phyloP scores from a whole-genome alignment of 1,284 basidiomycete species.

The Peniophora sp. region DNA sequence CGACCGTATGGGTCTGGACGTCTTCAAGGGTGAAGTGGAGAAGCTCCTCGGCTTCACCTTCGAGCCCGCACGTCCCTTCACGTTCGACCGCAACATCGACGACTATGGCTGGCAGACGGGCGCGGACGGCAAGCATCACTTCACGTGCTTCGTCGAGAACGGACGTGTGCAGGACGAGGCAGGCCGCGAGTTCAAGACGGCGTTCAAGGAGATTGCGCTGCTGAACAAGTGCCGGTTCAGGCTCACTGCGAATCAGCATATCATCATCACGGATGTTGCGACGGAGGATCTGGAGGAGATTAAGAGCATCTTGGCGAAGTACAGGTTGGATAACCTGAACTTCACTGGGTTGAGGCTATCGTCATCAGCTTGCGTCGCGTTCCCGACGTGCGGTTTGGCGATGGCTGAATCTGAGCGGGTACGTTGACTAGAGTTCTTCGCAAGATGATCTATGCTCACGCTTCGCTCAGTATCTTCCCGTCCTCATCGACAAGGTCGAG shows the following conservation, averaged over 20 bases:
- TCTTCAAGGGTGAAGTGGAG: constrained; percentile 89
- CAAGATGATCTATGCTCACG: constrained; percentile 6
- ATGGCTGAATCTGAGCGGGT: constrained; percentile 93
- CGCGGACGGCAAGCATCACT: constrained; percentile 86
- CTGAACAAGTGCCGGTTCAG: constrained; percentile 92
- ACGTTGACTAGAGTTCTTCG: constrained; percentile 14
- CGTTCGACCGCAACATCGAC: constrained; percentile 89
- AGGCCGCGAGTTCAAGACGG: constrained; percentile 87
- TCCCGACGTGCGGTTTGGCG: constrained; percentile 93
- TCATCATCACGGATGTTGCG: constrained; percentile 82
- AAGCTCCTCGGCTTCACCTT: constrained; percentile 80
- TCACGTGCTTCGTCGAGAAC: constrained; percentile 95
- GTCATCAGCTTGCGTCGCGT: constrained; percentile 92
- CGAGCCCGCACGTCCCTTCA: constrained; percentile 65
- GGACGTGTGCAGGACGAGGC: constrained; percentile 94
- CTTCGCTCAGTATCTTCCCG: constrained; percentile 71
- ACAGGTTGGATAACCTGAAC: constrained; percentile 86
- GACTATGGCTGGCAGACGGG: constrained; percentile 91
- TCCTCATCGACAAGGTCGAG: constrained; percentile 94
- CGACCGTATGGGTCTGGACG: constrained; percentile 85
- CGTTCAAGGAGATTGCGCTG: constrained; percentile 87
- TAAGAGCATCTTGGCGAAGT: constrained; percentile 76
- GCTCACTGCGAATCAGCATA: constrained; percentile 92
- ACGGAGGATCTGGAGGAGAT: constrained; percentile 69
- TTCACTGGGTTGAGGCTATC: constrained; percentile 79